Percentiles rank a stretch among this genome's conserved stretches.
Evolutionary conservation across 495 filamentous ascomycete genomes (phyloP).

Genomic region (Cercophora scortea): DNA sequence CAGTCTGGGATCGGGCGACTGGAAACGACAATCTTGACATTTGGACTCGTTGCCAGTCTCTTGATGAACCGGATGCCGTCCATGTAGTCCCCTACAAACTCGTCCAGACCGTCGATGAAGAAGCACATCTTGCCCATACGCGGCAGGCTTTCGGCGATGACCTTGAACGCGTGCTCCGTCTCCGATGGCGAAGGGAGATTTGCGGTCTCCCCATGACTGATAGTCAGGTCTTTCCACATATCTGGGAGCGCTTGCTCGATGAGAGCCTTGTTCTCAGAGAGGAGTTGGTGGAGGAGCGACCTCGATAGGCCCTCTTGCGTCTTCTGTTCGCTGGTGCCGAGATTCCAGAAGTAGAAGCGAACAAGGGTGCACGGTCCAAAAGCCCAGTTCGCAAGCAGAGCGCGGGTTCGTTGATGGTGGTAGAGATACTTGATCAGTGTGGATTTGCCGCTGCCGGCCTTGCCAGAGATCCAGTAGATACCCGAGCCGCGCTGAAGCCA

Average conservation of each 20-base stretch:
- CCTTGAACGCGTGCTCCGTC: not conserved
- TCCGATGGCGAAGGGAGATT: not conserved
- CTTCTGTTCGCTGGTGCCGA: conserved; percentile 27
- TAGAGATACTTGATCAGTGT: conserved; percentile 31
- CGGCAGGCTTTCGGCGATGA: not conserved
- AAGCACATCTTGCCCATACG: conserved; percentile 8
- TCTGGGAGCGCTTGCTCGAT: conserved; percentile 1
- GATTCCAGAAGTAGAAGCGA: conserved; percentile 28
- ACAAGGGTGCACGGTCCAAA: not conserved
- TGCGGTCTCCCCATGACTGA: not conserved
- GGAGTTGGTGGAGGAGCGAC: conserved; percentile 32
- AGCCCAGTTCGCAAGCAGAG: conserved; percentile 16
- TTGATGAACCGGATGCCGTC: conserved; percentile 3
- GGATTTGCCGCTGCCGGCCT: conserved; percentile 31
- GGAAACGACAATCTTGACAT: conserved; percentile 42
- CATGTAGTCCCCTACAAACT: conserved; percentile 10
- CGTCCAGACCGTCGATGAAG: conserved; percentile 24
- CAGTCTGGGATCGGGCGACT: conserved; percentile 30
- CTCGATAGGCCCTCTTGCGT: conserved; percentile 36
- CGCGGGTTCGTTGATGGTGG: conserved; percentile 4
- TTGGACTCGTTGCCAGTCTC: not conserved
- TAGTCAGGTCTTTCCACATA: not conserved
- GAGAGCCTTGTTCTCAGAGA: conserved; percentile 13
- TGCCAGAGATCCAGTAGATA: conserved; percentile 28
- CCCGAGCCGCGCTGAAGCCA: not conserved